Evolutionary conservation across 371 early-diverging fungal species (phyloP).

Genomic region (Mucor lusitanicus): DNA sequence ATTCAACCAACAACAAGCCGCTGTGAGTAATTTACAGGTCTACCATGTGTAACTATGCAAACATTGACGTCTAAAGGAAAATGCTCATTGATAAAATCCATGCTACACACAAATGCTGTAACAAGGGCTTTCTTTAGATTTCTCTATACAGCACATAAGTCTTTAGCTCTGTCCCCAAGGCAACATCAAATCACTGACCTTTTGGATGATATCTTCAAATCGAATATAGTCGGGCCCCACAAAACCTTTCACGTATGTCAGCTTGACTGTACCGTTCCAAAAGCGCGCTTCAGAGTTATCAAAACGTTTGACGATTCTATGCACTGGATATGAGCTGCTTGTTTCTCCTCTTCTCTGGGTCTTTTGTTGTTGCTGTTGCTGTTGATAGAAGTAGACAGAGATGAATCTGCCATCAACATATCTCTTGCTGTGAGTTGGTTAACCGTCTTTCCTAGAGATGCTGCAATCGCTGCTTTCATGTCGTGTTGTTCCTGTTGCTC

Average conservation of each 20-base stretch:
- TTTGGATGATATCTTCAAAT: slow-evolving; percentile 41
- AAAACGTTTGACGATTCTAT: slow-evolving; percentile 2
- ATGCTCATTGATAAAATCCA: slow-evolving; percentile 43
- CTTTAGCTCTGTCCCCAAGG: background rate
- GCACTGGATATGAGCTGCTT: background rate
- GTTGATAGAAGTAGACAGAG: background rate
- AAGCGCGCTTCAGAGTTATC: slow-evolving; percentile 11
- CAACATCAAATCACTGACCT: slow-evolving; percentile 2
- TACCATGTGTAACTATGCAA: slow-evolving; percentile 43
- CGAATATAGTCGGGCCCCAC: slow-evolving; percentile 33
- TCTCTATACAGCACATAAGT: slow-evolving; percentile 5
- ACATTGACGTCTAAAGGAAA: slow-evolving; percentile 39
- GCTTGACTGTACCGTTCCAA: slow-evolving; percentile 44
- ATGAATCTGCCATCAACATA: slow-evolving; percentile 16
- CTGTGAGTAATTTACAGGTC: slow-evolving; percentile 31
- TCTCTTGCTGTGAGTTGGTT: slow-evolving; percentile 48
- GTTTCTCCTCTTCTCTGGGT: slow-evolving; percentile 7
- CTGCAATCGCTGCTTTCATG: slow-evolving; percentile 36
- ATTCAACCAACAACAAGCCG: background rate
- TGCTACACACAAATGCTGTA: slow-evolving; percentile 44
- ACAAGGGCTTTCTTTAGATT: slow-evolving; percentile 38
- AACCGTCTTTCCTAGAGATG: slow-evolving; percentile 42
- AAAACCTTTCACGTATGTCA: slow-evolving; percentile 44
- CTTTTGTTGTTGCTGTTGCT: slow-evolving; percentile 1
- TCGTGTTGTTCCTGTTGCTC: slow-evolving; percentile 33